Base-by-base conservation (phyloP, 2,329 filamentous ascomycete species). In the Neobulgaria alba region DNA sequence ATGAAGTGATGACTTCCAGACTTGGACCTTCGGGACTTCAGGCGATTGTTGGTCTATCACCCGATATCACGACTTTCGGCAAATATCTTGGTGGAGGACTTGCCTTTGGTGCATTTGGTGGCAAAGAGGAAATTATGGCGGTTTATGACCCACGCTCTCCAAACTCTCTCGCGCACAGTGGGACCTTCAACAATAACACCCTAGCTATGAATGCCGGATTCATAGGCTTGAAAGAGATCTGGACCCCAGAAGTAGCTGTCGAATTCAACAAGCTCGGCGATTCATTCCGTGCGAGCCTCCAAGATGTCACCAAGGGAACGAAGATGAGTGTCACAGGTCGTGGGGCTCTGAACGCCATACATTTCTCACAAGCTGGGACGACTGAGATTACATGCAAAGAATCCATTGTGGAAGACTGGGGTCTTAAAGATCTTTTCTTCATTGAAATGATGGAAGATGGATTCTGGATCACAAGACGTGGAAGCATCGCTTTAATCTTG, bases 1-100 rank as follows among this genome's bases (percentile, higher is more conserved):
- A 86, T 55, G 82, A 86, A 59, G 80, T 85, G 4, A 80, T 83
- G 71, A 83, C 79, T 0, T 79, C 74, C 3, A 67, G 80, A 2
- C 60, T 83, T 19, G 60, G 65, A 14, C 63, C 63, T 2, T 61
- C 66, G 5, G 78, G 80, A 0, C 56, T 77, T 3, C 65, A 68
- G 4, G 53, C 58, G 2, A 45, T 61, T 16, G 43, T 63, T 18
- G 64, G 60, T 2, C 55, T 79, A 5, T 62, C 60, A 2, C 77
- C 79, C 0, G 80, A 84, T 52, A 56, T 84, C 38, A 76, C 71
- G 33, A 79, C 77, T 0, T 58, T 83, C 30, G 80, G 80, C 0
- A 85, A 84, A 53, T 83, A 73, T 51, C 61, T 83, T 2, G 80
- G 79, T 4, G 80, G 79, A 2, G 80, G 79, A 0, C 67, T 82